Conservation (phyloP, 208 protist species). For the Trypanosoma melophagium region DNA sequence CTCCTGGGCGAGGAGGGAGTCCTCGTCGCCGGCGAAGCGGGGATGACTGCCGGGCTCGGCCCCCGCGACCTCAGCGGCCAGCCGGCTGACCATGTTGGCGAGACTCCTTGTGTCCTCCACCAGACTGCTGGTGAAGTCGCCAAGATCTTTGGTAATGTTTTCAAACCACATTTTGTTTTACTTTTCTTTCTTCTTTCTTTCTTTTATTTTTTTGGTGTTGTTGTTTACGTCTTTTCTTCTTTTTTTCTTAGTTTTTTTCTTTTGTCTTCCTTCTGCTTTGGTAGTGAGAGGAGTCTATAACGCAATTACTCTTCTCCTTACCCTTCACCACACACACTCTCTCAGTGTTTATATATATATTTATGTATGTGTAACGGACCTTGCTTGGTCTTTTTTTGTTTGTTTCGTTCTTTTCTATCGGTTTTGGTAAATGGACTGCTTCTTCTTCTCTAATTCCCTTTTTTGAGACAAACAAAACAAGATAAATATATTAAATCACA, state of each 20-base stretch:
- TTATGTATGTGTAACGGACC: not conserved
- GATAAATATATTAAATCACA: no score
- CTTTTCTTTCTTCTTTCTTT: not conserved
- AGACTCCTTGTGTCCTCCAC: conserved; percentile 58
- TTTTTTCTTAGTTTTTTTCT: no score
- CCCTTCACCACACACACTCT: no score
- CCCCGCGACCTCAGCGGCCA: conserved; percentile 68
- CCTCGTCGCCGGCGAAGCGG: conserved; percentile 63
- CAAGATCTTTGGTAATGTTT: conserved; percentile 22
- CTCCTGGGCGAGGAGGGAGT: conserved; percentile 35
- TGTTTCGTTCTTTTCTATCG: not conserved
- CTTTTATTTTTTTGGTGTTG: not conserved
- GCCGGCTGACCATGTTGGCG: conserved; percentile 43
- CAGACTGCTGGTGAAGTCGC: conserved; percentile 57
- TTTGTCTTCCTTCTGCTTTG: no score
- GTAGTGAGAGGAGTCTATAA: no score
- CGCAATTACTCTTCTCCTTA: no score
- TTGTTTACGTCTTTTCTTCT: no score
- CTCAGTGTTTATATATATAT: no score
- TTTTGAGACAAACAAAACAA: no score
- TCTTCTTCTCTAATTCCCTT: no score
- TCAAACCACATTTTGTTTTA: conserved; percentile 23
- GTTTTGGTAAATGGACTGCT: no score
- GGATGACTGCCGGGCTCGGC: not conserved
- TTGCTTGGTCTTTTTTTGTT: not conserved